Conservation (phyloP, 306 rosid genomes). For the Dalbergia oliveri region DNA sequence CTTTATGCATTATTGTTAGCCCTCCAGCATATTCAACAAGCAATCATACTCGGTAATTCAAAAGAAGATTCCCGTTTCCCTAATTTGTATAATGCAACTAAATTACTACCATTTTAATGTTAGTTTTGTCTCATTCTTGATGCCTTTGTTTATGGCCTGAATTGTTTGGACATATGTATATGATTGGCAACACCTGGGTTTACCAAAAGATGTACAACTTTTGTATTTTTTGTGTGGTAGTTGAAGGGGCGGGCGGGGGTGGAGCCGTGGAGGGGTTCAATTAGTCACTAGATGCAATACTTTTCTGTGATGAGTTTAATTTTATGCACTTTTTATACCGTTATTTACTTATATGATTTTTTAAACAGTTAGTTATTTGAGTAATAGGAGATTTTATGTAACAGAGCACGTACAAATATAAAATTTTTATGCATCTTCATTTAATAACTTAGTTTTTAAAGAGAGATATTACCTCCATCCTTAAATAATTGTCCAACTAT, state of each 20-base stretch:
- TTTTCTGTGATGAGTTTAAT: no score
- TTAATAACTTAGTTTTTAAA: no score
- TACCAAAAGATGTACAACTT: not conserved
- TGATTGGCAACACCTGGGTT: not conserved
- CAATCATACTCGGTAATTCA: slow-evolving; percentile 40
- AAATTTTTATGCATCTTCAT: no score
- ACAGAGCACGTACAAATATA: no score
- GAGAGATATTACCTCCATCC: no score
- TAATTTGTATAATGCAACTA: not conserved
- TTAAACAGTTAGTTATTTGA: no score
- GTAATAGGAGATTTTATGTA: no score
- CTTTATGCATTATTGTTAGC: slow-evolving; percentile 36
- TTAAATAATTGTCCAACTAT: no score
- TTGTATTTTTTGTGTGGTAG: not conserved
- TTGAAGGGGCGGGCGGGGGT: not conserved
- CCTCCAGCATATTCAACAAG: slow-evolving; percentile 35
- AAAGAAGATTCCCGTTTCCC: slow-evolving; percentile 1
- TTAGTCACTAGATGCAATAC: not conserved
- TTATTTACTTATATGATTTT: no score
- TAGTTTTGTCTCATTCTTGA: not conserved
- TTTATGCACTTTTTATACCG: no score
- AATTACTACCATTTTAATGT: not conserved
- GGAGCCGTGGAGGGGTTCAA: not conserved
- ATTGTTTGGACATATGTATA: not conserved
- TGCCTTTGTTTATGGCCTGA: not conserved